phyloP scores from a whole-genome alignment of 129 eudicot species.

The Tagetes erecta region DNA sequence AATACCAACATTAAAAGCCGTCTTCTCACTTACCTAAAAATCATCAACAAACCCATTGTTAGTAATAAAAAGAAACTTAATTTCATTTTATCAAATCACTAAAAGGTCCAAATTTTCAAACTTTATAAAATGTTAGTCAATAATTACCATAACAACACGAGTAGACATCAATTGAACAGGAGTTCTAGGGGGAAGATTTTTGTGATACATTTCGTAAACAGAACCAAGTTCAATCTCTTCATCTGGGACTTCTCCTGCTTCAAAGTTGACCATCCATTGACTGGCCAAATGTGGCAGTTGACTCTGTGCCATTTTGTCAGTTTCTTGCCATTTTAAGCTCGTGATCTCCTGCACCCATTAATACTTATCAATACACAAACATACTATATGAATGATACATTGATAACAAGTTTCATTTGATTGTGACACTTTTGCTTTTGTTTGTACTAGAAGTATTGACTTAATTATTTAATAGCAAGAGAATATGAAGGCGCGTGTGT shows the following conservation, averaged over 20 bases:
- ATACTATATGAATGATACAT: slow-evolving; percentile 6
- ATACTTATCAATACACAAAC: slow-evolving; percentile 14
- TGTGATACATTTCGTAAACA: slow-evolving; percentile 73
- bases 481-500: slow-evolving; percentile 20
- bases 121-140: neutral
- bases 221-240: slow-evolving; percentile 55
- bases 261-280: slow-evolving; percentile 32
- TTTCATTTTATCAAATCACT: neutral
- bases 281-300: slow-evolving; percentile 38
- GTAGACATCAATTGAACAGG: slow-evolving; percentile 66
- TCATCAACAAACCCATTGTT: slow-evolving; percentile 9
- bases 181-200: slow-evolving; percentile 56
- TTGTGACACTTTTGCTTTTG: slow-evolving; percentile 13
- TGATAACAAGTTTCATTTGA: neutral
- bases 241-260: slow-evolving; percentile 32
- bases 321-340: slow-evolving; percentile 42
- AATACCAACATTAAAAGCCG: slow-evolving; percentile 60
- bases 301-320: slow-evolving; percentile 31
- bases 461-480: neutral
- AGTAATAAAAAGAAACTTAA: too few relatives aligned
- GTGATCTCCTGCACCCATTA: slow-evolving; percentile 41
- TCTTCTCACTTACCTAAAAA: slow-evolving; percentile 82
- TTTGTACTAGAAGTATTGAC: neutral
- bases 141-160: slow-evolving; percentile 75
- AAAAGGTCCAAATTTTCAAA: neutral